Conservation (phyloP, 2,329 filamentous ascomycete species). For the Phyllachora maydis region DNA sequence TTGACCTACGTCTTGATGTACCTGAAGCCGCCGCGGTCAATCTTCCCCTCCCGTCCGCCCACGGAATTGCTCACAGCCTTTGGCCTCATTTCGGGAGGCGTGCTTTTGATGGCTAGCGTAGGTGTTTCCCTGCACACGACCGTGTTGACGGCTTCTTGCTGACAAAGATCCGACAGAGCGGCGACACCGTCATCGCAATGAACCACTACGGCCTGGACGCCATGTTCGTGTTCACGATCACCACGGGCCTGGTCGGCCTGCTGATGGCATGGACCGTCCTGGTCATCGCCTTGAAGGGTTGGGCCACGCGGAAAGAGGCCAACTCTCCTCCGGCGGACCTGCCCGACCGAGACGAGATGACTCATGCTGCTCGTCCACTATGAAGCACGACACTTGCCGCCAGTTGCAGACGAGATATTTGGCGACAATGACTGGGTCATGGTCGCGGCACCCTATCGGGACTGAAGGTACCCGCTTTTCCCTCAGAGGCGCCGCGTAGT, state of each 20-base stretch:
- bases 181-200: conserved; percentile 59
- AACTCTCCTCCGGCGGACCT: too few species aligned
- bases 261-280: conserved; percentile 72
- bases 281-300: conserved; percentile 68
- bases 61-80: conserved; percentile 79
- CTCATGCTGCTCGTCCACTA: too few species aligned
- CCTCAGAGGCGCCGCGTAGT: too few species aligned
- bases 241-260: conserved; percentile 63
- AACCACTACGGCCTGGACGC: conserved; percentile 59
- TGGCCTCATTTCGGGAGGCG: conserved; percentile 67
- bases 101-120: conserved; percentile 84
- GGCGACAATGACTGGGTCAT: too few species aligned
- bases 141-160: too few species aligned
- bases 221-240: conserved; percentile 86
- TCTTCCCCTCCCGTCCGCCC: conserved; percentile 66
- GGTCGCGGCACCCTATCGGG: too few species aligned
- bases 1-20: conserved; percentile 67
- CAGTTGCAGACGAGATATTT: too few species aligned
- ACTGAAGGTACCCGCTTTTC: too few species aligned
- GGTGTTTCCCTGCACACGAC: too few species aligned
- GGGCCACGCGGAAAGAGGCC: conserved; percentile 39
- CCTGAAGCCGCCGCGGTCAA: conserved; percentile 59
- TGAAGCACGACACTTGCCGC: too few species aligned
- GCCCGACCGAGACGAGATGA: too few species aligned
- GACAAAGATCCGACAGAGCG: too few species aligned